Evolutionary conservation across 371 early-diverging fungal genomes (phyloP).

Genomic region (Caulochytrium protostelioides): DNA sequence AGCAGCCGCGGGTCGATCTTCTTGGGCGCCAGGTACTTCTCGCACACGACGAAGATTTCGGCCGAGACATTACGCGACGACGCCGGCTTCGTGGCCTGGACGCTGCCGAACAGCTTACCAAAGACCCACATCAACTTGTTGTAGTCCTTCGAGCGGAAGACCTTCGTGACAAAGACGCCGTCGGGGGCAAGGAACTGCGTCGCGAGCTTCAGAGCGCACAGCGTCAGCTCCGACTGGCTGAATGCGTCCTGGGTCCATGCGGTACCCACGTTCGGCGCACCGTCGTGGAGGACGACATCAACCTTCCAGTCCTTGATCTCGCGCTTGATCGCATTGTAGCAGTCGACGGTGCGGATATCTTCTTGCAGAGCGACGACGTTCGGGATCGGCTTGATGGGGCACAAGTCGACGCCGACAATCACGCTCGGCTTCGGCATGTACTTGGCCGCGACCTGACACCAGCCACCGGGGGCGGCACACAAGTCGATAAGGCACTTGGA

Average conservation of each 20-base stretch:
- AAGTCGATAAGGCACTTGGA: slow-evolving; percentile 88
- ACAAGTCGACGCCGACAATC: slow-evolving; percentile 90
- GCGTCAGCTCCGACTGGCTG: slow-evolving; percentile 89
- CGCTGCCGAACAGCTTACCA: slow-evolving; percentile 88
- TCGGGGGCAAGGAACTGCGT: slow-evolving; percentile 83
- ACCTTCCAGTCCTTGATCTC: slow-evolving; percentile 95
- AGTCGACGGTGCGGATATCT: slow-evolving; percentile 94
- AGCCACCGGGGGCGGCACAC: slow-evolving; percentile 99
- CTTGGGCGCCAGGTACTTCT: slow-evolving; percentile 82
- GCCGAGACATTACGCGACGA: slow-evolving; percentile 98
- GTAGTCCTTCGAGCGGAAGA: slow-evolving; percentile 98
- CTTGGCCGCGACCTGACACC: slow-evolving; percentile 88
- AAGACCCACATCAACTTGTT: slow-evolving; percentile 95
- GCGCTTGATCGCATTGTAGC: slow-evolving; percentile 57
- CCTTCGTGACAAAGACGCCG: slow-evolving; percentile 98
- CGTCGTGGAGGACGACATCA: slow-evolving; percentile 98
- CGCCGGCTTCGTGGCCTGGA: slow-evolving; percentile 99
- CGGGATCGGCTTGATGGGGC: slow-evolving; percentile 92
- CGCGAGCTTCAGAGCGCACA: slow-evolving; percentile 87
- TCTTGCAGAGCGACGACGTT: slow-evolving; percentile 86
- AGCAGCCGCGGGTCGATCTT: slow-evolving; percentile 86
- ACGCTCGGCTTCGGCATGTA: slow-evolving; percentile 86
- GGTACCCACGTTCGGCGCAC: slow-evolving; percentile 98
- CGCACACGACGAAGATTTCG: slow-evolving; percentile 99
- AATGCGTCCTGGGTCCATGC: slow-evolving; percentile 98